These are phyloP conservation scores for Massariosphaeria phaeospora DNA, from an alignment of 495 filamentous ascomycete species.

Conservation along the genomic window DNA sequence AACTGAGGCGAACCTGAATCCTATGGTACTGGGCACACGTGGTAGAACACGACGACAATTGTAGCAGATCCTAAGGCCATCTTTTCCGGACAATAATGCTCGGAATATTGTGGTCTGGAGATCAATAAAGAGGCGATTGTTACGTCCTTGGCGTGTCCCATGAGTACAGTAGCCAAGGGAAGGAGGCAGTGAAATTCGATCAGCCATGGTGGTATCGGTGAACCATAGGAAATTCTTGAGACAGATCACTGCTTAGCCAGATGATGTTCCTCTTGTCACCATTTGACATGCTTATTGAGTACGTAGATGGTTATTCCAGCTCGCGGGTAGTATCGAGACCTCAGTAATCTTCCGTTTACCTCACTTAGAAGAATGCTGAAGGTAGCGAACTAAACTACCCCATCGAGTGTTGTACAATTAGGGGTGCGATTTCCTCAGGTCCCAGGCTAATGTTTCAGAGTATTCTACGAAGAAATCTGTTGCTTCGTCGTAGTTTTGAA, in stretches of 20 bases:
- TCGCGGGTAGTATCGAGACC: too few species aligned
- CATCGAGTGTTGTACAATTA: background rate
- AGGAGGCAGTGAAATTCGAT: background rate
- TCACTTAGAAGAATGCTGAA: background rate
- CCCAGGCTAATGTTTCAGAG: constrained; percentile 10
- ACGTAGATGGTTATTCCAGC: too few species aligned
- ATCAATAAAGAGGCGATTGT: background rate
- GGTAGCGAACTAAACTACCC: background rate
- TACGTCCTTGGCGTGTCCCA: background rate
- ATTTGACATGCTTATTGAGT: constrained; percentile 1
- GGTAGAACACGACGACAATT: too few species aligned
- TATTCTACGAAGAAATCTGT: constrained; percentile 3
- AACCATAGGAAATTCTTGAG: too few species aligned
- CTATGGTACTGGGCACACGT: too few species aligned
- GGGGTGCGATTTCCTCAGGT: background rate
- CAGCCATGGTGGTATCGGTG: too few species aligned
- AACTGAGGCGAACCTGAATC: too few species aligned
- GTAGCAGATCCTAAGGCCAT: too few species aligned
- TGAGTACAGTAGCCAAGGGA: background rate
- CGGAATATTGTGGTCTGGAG: too few species aligned
- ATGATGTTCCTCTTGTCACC: background rate
- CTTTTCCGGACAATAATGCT: too few species aligned
- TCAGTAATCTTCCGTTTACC: too few species aligned
- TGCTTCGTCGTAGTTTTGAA: background rate
- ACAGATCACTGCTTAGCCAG: background rate